Percentiles rank a stretch among this genome's conserved stretches.
Conservation (phyloP, 257 asterid species). For the Penstemon eatonii region DNA sequence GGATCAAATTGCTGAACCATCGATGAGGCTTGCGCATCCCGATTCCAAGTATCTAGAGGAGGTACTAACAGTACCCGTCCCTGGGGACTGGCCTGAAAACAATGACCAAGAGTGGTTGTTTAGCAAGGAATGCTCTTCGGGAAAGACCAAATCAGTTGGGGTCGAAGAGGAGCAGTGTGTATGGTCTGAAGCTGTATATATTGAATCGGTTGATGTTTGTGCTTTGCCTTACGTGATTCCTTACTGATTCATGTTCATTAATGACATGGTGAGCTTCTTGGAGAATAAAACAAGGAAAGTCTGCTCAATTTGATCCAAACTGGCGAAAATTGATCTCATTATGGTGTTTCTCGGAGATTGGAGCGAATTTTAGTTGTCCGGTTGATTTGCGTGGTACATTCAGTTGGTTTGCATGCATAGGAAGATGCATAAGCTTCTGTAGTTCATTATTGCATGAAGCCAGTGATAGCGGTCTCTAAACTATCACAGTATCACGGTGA, state of each 20-base stretch:
- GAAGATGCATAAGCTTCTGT: not conserved
- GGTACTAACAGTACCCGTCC: conserved; percentile 53
- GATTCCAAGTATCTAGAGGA: conserved; percentile 56
- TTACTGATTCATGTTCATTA: conserved; percentile 40
- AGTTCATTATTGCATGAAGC: conserved; percentile 28
- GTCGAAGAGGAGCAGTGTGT: conserved; percentile 40
- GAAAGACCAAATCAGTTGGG: conserved; percentile 27
- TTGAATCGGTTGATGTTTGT: conserved; percentile 58
- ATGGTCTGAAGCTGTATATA: conserved; percentile 66
- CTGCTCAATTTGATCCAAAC: too few species aligned
- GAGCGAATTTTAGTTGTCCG: too few species aligned
- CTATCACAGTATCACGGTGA: too few species aligned
- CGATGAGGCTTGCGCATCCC: conserved; percentile 66
- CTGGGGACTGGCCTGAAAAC: conserved; percentile 47
- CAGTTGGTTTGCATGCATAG: not conserved
- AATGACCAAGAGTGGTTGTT: conserved; percentile 70
- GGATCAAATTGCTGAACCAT: conserved; percentile 29
- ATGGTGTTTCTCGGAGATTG: too few species aligned
- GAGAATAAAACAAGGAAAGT: too few species aligned
- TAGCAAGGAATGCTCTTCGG: conserved; percentile 33
- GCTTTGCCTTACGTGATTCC: conserved; percentile 86
- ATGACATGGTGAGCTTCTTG: too few species aligned
- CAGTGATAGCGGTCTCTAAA: not conserved
- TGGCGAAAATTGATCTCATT: too few species aligned
- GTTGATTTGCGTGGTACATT: too few species aligned